A percentile compares a stretch with the other conserved stretches of the same genome.
Conservation (phyloP, 306 rosid genomes). For the Fagus sylvatica region DNA sequence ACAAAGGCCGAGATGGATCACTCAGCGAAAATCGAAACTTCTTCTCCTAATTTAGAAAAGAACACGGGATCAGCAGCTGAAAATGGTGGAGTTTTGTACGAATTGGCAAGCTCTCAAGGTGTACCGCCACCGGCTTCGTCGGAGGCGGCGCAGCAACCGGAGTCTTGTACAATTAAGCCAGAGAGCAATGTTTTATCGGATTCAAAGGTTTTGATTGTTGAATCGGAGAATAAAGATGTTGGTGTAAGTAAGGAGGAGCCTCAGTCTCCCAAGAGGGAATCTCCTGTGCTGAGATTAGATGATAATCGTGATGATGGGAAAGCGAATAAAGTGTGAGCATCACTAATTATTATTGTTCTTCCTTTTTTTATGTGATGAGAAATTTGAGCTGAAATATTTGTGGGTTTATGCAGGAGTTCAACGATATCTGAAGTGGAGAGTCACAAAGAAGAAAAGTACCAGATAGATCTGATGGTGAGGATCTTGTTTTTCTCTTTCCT, state of each 20-base stretch:
- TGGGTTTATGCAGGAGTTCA: constrained; percentile 48
- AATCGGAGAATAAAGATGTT: constrained; percentile 53
- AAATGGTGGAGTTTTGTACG: constrained; percentile 37
- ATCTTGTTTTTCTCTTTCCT: constrained; percentile 18
- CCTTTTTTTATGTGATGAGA: constrained; percentile 7
- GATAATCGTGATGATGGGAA: constrained; percentile 62
- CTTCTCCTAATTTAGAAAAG: constrained; percentile 48
- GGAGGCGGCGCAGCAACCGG: constrained; percentile 40
- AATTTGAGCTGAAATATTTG: constrained; percentile 26
- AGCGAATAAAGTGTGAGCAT: constrained; percentile 76
- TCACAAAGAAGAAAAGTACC: constrained; percentile 75
- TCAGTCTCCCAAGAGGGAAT: constrained; percentile 74
- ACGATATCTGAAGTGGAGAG: constrained; percentile 42
- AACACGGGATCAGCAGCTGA: constrained; percentile 57
- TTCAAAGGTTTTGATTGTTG: constrained; percentile 45
- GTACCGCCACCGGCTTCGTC: constrained; percentile 12
- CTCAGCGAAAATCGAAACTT: constrained; percentile 46
- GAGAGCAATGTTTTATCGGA: constrained; percentile 44
- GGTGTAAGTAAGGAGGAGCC: constrained; percentile 56
- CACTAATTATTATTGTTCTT: constrained; percentile 23
- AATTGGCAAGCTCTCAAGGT: constrained; percentile 33
- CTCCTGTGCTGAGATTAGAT: constrained; percentile 47
- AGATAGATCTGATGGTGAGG: constrained; percentile 95
- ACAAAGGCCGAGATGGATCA: constrained; percentile 49
- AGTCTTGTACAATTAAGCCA: constrained; percentile 34